A percentile compares a stretch with the other conserved stretches of the same genome.
phyloP scores from a whole-genome alignment of 179 eudicot species.

The Spergularia azorica region DNA sequence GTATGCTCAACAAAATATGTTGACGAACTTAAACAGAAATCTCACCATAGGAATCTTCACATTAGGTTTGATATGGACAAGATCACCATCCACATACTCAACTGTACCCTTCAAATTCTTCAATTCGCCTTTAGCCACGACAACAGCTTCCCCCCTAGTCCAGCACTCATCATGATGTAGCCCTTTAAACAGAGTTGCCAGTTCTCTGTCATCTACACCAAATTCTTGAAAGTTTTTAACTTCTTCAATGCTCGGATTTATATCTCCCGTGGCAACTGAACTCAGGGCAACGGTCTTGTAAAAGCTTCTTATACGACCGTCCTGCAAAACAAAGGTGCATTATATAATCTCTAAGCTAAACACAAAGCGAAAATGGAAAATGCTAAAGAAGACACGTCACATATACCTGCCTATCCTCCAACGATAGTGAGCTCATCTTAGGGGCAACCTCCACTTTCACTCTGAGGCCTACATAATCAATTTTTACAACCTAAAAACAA shows the following conservation, averaged over 20 bases:
- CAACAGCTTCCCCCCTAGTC: conserved; percentile 70
- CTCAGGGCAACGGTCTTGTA: conserved; percentile 66
- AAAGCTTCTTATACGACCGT: conserved; percentile 39
- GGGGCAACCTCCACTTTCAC: conserved; percentile 84
- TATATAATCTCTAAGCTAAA: not conserved
- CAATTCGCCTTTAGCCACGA: conserved; percentile 71
- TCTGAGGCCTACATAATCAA: conserved; percentile 75
- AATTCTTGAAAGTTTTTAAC: conserved; percentile 67
- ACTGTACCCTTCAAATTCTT: conserved; percentile 68
- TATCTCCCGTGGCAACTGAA: conserved; percentile 52
- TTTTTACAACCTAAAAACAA: conserved; percentile 62
- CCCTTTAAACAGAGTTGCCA: conserved; percentile 59
- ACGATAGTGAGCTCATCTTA: conserved; percentile 62
- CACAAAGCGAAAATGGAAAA: not conserved
- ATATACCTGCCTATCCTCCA: conserved; percentile 63
- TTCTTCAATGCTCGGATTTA: conserved; percentile 76
- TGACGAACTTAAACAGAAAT: not conserved
- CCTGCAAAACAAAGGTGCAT: conserved; percentile 15
- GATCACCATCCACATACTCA: conserved; percentile 74
- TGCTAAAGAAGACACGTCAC: not conserved
- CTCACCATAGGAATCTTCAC: conserved; percentile 53
- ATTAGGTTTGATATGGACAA: conserved; percentile 64
- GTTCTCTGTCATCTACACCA: conserved; percentile 58
- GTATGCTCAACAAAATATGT: not conserved
- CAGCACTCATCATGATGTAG: conserved; percentile 61